Evolutionary conservation across 129 eudicot species (phyloP), one percentile per base, ranked within the genome.

Genomic region (Silybum marianum): DNA sequence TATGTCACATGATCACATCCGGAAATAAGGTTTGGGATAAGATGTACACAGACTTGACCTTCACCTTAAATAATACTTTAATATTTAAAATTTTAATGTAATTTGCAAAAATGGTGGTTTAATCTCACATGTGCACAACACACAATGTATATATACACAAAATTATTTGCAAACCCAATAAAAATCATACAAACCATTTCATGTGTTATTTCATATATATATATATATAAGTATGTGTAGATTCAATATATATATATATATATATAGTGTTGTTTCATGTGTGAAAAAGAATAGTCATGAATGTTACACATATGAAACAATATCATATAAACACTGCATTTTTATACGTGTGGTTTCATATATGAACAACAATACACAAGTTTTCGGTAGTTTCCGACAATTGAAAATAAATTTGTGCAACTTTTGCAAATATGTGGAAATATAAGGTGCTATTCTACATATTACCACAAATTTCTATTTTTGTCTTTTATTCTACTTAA

Each of bases 391-490:
- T 51, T 81, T 74, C 1, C 4, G 71, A 81, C 67, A 63, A 75
- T 7, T 28, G 2, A 3, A 42, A 32, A 21, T 18, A 76, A 46
- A 14, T 2, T 11, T 54, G 73, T 70, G 74, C 86, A 39, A 21
- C 2, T 39, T 30, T 25, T 76, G 82, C 22, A 14, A 71, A 42
- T 71, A 9, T 19, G 0, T 71, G 13, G 30, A 83, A 83, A 73
- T 60, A 71, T 14, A 71, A 40, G 78, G 82, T 9, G 62, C 2
- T 8, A 42, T 3, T 39, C 78, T 25, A 40, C 39, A 40, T 39
- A 22, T 22, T 62, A 11, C 34, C 3, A 34, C n/a, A n/a, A 72
- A 23, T 60, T 40, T 32, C 85, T 76, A 30, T 81, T 40, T 81
- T 67, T 13, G 71, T 44, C 54, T 36, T 74, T 21, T 66, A 42